Evolutionary conservation across 2,329 filamentous ascomycete species (phyloP), one percentile per base, ranked within the genome.

Genomic region (Magnaporthiopsis incrustans): DNA sequence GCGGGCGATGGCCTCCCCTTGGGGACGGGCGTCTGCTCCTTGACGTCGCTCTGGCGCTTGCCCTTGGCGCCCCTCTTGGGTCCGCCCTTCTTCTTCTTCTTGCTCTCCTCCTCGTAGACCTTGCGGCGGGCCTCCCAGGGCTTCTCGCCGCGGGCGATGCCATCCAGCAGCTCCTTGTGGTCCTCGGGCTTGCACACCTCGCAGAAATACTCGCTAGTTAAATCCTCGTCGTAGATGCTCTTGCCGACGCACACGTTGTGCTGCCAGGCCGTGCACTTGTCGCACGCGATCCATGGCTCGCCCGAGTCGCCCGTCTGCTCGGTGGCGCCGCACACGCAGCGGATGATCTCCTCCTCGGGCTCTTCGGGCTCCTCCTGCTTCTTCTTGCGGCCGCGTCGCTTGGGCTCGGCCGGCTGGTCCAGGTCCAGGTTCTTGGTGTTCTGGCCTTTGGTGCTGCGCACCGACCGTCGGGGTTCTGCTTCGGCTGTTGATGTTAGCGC

Each of bases 181-280:
- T 93, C 87, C 64, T 92, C 84, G 0, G 95, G 95, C 63, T 85
- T 84, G 79, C 95, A 98, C 76, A 89, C 81, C 76, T 99, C 95
- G 77, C 95, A 99, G 77, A 89, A 96, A 78, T 99, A 99, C 75
- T 90, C 83, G 66, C 90, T 90, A 35, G 90, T 89, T 64, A 91
- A 82, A 71, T 93, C 86, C 65, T 93, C 90, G 38, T 88, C 85
- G 70, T 90, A 92, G 60, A 89, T 86, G 71, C 84, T 87, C 73
- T 97, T 85, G 63, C 91, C 92, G 81, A 99, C 91, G 74, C 95
- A 99, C 67, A 96, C 89, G 72, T 97, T 97, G 77, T 99, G 95
- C 77, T 99, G 95, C 95, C 95, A 99, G 57, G 89, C 94, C 61
- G 86, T 87, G 76, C 95, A 99, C 60, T 85, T 86, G 76, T 99